Evolutionary conservation across 768 basidiomycete genomes (phyloP), one percentile per base, ranked within the genome.

Genomic region (Mrakia gelida): DNA sequence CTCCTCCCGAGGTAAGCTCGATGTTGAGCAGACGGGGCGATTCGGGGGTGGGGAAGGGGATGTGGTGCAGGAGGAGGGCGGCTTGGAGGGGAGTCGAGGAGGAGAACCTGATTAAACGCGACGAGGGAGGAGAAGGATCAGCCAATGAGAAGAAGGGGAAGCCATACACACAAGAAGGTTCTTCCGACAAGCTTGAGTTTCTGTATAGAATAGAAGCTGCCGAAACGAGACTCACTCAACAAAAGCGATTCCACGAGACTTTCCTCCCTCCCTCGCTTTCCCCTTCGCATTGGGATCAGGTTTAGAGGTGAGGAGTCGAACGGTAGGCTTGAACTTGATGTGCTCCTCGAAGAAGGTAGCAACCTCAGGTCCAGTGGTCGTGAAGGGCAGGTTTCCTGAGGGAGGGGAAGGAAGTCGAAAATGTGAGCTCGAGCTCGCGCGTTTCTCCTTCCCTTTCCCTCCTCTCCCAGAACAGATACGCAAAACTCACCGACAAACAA

Each of bases 1-100:
- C 78, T 9, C 78, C 78, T 28, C 78, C 78, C 15, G 78, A 54
- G 26, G 78, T 75, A 7, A 79, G 74, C 45, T 79, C 78, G 67
- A 79, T 73, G 70, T 79, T 79, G 59, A 79, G 68, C 21, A 71
- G 56, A 18, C 72, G 72, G 5, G 52, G 56, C 16, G 72, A 67
- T 52, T 54, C 65, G 15, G 77, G 73, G 38, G 63, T 34, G 0
- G 77, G 77, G 75, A 75, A 79, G 28, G 73, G 74, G 23, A 73
- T 71, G 23, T 79, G 78, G 61, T 79, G 78, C 26, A 79, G 71
- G 26, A 75, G 38, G 18, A 79, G 75, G 56, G 74, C 52, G 18
- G 74, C 54, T 41, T 79, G 74, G 54, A 75, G 78, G 15, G 78
- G 78, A 18, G 78, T 38, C 5, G 78, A 38, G 2, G 74, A 67